Evolutionary conservation across 2,329 filamentous ascomycete genomes (phyloP), one percentile per base, ranked within the genome.

Genomic region (Diaporthe velutina): DNA sequence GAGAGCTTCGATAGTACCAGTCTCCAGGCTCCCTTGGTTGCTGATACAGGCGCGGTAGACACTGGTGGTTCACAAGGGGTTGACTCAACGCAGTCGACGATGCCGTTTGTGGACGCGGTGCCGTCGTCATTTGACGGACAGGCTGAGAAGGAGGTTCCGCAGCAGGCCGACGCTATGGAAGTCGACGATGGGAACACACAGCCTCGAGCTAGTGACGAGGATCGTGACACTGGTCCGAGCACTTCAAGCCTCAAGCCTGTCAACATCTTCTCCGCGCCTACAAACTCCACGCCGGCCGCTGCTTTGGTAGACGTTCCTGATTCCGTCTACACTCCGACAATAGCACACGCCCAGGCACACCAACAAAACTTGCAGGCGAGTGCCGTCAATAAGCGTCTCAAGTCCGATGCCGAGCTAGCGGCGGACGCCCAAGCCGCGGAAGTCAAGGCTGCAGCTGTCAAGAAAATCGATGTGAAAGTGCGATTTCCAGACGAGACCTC

Each of bases 401-500:
- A 91, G 8, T 97, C 95, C 0, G 95, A 98, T 83, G 91, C 90
- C 45, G 96, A 98, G 81, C 86, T 97, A 15, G 93, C 92, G 48
- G 92, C 92, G 33, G 91, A 92, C 77, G 92, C 91, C 45, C 87
- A 90, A 7, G 92, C 90, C 30, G 91, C 93, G 70, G 89, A 90
- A 61, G 91, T 92, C 40, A 92, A 88, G 77, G 85, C 95, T 1
- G 89, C 92, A 7, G 88, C 90, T 7, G 88, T 96, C 75, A 91
- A 90, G 68, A 90, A 90, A 42, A 90, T 98, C 42, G 89, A 91
- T 38, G 88, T 98, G 77, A 95, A 94, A 77, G 90, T 98, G 66
- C 93, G 96, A 35, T 96, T 98, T 79, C 96, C 96, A 0, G 96
- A 98, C 81, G 94, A 96, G 78, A 94, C 92, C 74, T 92, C 93